phyloP scores from a whole-genome alignment of 2,329 filamentous ascomycete genomes.

The Paecilomyces variotii region DNA sequence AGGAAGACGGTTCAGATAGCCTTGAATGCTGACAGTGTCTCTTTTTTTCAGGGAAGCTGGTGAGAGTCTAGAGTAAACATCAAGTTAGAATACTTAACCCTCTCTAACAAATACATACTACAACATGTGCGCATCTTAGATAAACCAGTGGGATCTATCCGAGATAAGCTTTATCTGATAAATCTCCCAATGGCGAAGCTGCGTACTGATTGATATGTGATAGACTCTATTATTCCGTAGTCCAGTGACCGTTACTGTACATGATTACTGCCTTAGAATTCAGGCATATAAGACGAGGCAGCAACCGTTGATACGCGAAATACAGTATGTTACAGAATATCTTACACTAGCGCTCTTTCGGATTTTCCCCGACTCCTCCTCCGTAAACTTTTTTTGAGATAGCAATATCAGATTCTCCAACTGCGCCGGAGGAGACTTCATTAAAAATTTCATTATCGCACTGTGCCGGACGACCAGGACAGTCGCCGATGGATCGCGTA shows the following conservation, averaged over 20 bases:
- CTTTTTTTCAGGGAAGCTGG: neutral
- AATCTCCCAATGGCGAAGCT: neutral
- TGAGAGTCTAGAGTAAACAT: neutral
- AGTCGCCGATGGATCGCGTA: neutral
- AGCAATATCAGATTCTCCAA: slow-evolving; percentile 1
- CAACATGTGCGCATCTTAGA: neutral
- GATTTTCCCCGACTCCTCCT: neutral
- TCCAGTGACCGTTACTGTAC: neutral
- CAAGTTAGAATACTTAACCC: neutral
- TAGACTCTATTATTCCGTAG: neutral
- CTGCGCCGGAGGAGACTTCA: neutral
- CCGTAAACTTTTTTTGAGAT: neutral
- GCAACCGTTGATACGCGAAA: neutral
- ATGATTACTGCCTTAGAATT: neutral
- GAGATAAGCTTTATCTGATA: neutral
- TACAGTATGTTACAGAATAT: neutral
- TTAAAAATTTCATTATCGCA: neutral
- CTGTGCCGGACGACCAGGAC: neutral
- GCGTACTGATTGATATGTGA: neutral
- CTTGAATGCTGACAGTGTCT: neutral
- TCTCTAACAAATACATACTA: neutral
- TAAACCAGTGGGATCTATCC: neutral
- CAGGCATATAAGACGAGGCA: neutral
- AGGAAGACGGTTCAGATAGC: too few species aligned
- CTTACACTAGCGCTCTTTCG: neutral